Percentiles rank a stretch among this genome's conserved stretches.
phyloP scores from a whole-genome alignment of 2,329 filamentous ascomycete genomes.

The Microthyrium microscopicum region DNA sequence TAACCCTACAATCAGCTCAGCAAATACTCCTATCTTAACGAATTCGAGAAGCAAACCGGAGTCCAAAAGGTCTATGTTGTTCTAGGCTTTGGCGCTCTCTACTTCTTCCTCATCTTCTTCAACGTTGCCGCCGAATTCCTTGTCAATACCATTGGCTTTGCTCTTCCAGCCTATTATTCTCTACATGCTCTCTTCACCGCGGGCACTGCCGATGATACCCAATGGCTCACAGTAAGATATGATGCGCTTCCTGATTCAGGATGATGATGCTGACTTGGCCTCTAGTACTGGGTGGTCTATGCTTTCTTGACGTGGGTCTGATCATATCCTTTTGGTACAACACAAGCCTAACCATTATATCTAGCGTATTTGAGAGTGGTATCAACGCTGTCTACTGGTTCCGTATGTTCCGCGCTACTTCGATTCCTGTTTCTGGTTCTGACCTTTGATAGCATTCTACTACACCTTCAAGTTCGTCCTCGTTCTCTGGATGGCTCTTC shows the following conservation, averaged over 20 bases:
- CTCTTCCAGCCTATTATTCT: constrained; percentile 74
- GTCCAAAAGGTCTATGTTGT: constrained; percentile 75
- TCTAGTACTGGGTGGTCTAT: constrained; percentile 73
- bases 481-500: constrained; percentile 93
- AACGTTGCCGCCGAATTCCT: constrained; percentile 80
- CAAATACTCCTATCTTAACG: constrained; percentile 70
- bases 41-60: constrained; percentile 69
- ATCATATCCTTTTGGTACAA: constrained; percentile 4
- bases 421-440: constrained; percentile 8
- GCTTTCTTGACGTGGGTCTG: constrained; percentile 52
- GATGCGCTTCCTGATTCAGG: not conserved
- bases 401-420: constrained; percentile 23
- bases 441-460: constrained; percentile 57
- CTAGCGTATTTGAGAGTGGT: constrained; percentile 59
- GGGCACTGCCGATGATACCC: constrained; percentile 61
- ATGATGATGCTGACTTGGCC: constrained; percentile 19
- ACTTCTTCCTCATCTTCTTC: constrained; percentile 86
- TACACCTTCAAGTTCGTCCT: constrained; percentile 99
- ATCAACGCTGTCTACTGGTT: constrained; percentile 85
- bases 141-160: constrained; percentile 72
- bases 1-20: constrained; percentile 46
- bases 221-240: no score
- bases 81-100: constrained; percentile 58
- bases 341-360: constrained; percentile 10
- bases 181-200: constrained; percentile 58